A percentile compares a stretch with the other conserved stretches of the same genome.
Conservation (phyloP, 2,329 filamentous ascomycete genomes). For the Ophiostoma australiae region DNA sequence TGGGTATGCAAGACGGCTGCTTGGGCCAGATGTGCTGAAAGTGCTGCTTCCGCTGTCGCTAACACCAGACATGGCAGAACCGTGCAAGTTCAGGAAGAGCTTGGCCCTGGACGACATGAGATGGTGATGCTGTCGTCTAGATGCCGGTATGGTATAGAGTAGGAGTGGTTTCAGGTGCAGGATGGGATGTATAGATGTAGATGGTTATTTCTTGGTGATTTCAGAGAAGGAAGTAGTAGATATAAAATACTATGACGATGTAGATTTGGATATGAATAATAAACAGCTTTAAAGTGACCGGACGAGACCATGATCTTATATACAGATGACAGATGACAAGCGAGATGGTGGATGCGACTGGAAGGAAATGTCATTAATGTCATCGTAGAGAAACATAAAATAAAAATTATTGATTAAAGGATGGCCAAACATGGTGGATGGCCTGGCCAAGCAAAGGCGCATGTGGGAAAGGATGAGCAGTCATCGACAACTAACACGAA, state of each 20-base stretch:
- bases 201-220: not conserved
- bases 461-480: conserved; percentile 3
- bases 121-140: not conserved
- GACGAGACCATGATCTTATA: conserved; percentile 6
- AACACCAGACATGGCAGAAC: conserved; percentile 22
- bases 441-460: not conserved
- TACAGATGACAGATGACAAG: not conserved
- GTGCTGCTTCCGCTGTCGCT: conserved; percentile 22
- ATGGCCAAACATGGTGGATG: not conserved
- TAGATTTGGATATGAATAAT: not conserved
- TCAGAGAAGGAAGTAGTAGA: not conserved
- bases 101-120: conserved; percentile 14
- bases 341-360: not conserved
- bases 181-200: not conserved
- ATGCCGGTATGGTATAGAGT: not conserved
- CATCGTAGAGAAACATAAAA: not conserved
- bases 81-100: conserved; percentile 17
- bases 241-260: not conserved
- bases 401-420: not conserved
- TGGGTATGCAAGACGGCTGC: conserved; percentile 25
- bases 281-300: not conserved
- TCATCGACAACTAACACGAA: conserved; percentile 9
- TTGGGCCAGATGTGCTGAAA: conserved; percentile 20
- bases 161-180: not conserved
- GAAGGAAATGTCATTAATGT: not conserved